Evolutionary conservation across 208 protist species (phyloP), one percentile per base, ranked within the genome.

Genomic region (Kentomonas sorsogonicus): DNA sequence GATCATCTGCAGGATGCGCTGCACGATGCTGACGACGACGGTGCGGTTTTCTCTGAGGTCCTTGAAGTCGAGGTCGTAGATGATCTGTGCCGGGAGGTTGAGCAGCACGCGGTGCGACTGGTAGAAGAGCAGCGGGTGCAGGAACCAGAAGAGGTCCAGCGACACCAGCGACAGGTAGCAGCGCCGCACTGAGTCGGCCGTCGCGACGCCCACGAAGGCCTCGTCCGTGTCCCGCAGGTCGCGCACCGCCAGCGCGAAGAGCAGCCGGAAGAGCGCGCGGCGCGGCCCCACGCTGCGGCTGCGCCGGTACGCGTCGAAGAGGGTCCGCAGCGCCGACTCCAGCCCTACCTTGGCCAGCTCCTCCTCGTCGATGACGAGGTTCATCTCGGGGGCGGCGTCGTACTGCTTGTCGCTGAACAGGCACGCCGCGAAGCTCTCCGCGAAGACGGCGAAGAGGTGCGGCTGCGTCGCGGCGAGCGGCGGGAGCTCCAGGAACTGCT

Each of bases 141-240:
- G 31, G 52, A 87, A 81, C 87, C 87, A 94, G 52, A 84, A 85
- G 59, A 91, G 81, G 18, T 87, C 77, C 9, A 91, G 70, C 18
- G 72, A 74, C 6, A 83, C 66, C 9, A 94, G 58, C 39, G 76
- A 72, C 3, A 63, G 55, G 46, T 76, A 75, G 33, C 46, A 47
- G n/a, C 20, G 48, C 58, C 38, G 51, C 34, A 60, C 45, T n/a
- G n/a, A n/a, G n/a, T n/a, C n/a, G 26, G 47, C 33, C 34, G 3
- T 26, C 36, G 44, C 20, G 18, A 13, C 18, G 2, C 27, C n/a
- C n/a, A 63, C 44, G 20, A 50, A 4, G 27, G 29, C 20, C 1
- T 29, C 25, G 30, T 39, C 48, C 13, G 38, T 33, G 3, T 9
- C 6, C 11, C 22, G 10, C 34, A 18, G 39, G 6, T 44, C 41